Evolutionary conservation across 2,329 filamentous ascomycete genomes (phyloP), one percentile per base, ranked within the genome.

Genomic region (Peltaster fructicola): DNA sequence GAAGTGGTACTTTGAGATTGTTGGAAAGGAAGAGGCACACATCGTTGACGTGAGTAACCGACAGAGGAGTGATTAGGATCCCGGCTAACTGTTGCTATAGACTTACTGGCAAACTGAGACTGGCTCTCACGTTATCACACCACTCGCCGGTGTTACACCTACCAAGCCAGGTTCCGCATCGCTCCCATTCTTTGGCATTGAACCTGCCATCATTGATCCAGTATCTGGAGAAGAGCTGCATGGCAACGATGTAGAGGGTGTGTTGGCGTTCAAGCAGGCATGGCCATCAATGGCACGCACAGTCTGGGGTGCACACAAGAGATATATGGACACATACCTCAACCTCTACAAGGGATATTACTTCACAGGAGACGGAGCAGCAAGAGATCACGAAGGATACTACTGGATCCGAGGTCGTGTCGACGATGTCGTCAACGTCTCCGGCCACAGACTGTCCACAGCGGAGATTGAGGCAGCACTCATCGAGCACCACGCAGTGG

Each of bases 81-180:
- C n/a, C n/a, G n/a, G 29, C 35, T 41, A 25, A 46, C 31, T 20
- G 8, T 3, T 7, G 14, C 10, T 30, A 25, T 48, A 92, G 81
- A 98, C 88, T 26, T 98, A 98, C 67, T 98, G 88, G 88, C 88
- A 98, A 68, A 98, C 88, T 26, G 88, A 98, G 62, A 98, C 88
- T 2, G 88, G 88, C 29, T 95, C 80, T 35, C 73, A 98, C 54
- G 82, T 92, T 44, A 95, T 98, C 50, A 80, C 82, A 4, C 88
- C 88, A 10, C 63, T 98, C 30, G 84, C 77, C 24, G 88, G 88
- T 47, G 68, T 95, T 17, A 95, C 85, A 1, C 82, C 88, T 13
- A 95, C 88, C 13, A 98, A 98, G 61, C 88, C 88, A 11, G 88
- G 88, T 27, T 90, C 79, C 48, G 88, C 88, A 6, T 93, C 88